These are phyloP conservation scores for Aspergillus sp. DNA, from an alignment of 2,329 filamentous ascomycete genomes.

Conservation along the genomic window DNA sequence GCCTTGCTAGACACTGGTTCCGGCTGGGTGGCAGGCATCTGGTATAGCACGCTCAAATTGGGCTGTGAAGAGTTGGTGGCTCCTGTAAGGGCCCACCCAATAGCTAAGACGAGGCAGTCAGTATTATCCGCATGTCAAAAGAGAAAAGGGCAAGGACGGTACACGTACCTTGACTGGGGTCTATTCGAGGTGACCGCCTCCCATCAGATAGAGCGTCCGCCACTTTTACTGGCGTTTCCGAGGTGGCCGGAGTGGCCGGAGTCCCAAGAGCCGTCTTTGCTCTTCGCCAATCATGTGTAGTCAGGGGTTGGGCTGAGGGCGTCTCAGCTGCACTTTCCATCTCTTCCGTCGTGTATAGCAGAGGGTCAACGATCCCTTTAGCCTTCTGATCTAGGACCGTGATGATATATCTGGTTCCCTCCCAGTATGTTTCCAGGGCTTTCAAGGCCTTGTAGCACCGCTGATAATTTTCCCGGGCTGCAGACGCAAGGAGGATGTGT, in stretches of 20 bases:
- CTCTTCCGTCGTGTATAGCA: slow-evolving; percentile 68
- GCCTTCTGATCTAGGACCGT: slow-evolving; percentile 84
- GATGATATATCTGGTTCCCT: slow-evolving; percentile 80
- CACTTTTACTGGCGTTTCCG: slow-evolving; percentile 17
- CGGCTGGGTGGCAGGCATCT: slow-evolving; percentile 49
- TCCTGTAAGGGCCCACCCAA: slow-evolving; percentile 85
- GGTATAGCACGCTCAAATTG: slow-evolving; percentile 78
- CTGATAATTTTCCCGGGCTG: slow-evolving; percentile 84
- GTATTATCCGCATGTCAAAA: slow-evolving; percentile 1
- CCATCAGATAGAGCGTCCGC: slow-evolving; percentile 29
- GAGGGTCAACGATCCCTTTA: slow-evolving; percentile 77
- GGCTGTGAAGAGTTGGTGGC: slow-evolving; percentile 83
- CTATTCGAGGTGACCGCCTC: slow-evolving; percentile 47
- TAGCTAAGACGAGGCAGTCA: slow-evolving; percentile 52
- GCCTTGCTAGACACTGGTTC: slow-evolving; percentile 24
- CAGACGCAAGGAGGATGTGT: slow-evolving; percentile 74
- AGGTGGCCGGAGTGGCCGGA: slow-evolving; percentile 26
- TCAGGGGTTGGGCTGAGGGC: slow-evolving; percentile 51
- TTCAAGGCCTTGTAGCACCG: slow-evolving; percentile 81
- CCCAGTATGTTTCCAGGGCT: slow-evolving; percentile 81
- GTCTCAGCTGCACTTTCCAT: slow-evolving; percentile 68
- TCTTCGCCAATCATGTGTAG: slow-evolving; percentile 51
- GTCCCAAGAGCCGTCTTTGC: slow-evolving; percentile 31
- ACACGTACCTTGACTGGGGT: slow-evolving; percentile 51
- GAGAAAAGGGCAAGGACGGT: no score